Evolutionary conservation across 2,329 filamentous ascomycete genomes (phyloP).

Genomic region (Metarhizium sp.): DNA sequence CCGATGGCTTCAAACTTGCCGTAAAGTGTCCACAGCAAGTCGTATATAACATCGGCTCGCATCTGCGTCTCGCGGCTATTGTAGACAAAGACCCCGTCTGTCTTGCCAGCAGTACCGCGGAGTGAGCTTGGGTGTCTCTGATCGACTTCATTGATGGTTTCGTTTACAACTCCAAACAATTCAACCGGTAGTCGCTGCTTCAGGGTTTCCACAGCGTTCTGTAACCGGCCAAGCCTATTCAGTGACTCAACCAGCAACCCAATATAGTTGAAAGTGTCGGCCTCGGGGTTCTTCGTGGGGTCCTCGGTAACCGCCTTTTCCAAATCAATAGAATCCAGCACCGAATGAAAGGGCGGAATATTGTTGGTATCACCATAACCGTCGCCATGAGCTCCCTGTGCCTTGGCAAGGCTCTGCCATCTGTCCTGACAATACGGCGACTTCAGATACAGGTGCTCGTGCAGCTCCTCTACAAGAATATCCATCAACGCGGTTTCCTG

Average conservation of each 20-base stretch:
- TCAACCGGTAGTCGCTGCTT: constrained; percentile 92
- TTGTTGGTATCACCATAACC: constrained; percentile 35
- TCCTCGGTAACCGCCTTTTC: constrained; percentile 66
- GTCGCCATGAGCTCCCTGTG: constrained; percentile 46
- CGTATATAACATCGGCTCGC: constrained; percentile 77
- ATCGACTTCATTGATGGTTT: constrained; percentile 89
- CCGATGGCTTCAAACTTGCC: constrained; percentile 96
- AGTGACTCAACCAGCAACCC: constrained; percentile 78
- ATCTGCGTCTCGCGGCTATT: constrained; percentile 64
- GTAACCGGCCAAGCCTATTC: constrained; percentile 79
- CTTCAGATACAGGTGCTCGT: constrained; percentile 95
- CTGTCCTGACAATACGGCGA: constrained; percentile 95
- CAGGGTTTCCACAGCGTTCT: constrained; percentile 78
- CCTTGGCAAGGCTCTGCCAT: constrained; percentile 76
- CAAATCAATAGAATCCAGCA: constrained; percentile 53
- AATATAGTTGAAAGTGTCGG: constrained; percentile 92
- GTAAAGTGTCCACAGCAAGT: constrained; percentile 85
- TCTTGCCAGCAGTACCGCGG: constrained; percentile 43
- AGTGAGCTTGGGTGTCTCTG: constrained; percentile 82
- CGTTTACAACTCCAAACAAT: constrained; percentile 86
- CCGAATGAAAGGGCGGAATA: constrained; percentile 45
- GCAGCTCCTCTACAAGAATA: constrained; percentile 92
- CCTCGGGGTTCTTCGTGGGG: constrained; percentile 84
- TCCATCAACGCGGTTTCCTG: constrained; percentile 89
- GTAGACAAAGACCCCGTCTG: constrained; percentile 51